Conservation (phyloP, 345 rosid genomes). For the Lepidium aucheri region DNA sequence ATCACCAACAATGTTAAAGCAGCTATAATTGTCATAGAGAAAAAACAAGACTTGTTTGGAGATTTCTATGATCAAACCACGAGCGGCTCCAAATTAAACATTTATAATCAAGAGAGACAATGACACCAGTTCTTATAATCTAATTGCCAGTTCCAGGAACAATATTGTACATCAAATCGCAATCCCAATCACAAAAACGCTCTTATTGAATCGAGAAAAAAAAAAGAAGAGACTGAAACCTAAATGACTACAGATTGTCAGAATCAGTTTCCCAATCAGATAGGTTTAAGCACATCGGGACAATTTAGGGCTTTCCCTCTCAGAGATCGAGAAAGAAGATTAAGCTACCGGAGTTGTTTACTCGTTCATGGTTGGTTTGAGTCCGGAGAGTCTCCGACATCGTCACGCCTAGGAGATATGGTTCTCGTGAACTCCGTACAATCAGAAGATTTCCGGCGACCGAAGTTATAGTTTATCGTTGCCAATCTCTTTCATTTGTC, state of each 20-base stretch:
- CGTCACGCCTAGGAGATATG: not conserved
- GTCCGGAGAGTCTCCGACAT: constrained; percentile 21
- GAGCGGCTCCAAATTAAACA: not conserved
- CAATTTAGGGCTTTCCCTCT: not conserved
- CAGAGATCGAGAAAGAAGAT: constrained; percentile 1
- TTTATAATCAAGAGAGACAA: not conserved
- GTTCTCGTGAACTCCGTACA: not conserved
- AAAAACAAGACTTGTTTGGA: not conserved
- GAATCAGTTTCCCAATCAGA: not conserved
- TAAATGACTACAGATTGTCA: not conserved
- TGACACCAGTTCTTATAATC: not conserved
- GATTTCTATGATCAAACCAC: not conserved
- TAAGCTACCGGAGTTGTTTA: constrained; percentile 21
- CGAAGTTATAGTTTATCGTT: not conserved
- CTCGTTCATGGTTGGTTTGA: constrained; percentile 11
- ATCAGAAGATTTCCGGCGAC: not conserved
- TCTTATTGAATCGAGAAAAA: not conserved
- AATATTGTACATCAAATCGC: not conserved
- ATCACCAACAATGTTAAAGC: not conserved
- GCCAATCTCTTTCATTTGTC: too few relatives aligned
- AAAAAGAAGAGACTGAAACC: not conserved
- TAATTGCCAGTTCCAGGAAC: not conserved
- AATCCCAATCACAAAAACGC: not conserved
- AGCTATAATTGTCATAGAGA: not conserved
- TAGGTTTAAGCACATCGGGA: not conserved